These are phyloP conservation scores for Endotrypanum monterogeii DNA, from an alignment of 208 protist species.

Conservation along the genomic window DNA sequence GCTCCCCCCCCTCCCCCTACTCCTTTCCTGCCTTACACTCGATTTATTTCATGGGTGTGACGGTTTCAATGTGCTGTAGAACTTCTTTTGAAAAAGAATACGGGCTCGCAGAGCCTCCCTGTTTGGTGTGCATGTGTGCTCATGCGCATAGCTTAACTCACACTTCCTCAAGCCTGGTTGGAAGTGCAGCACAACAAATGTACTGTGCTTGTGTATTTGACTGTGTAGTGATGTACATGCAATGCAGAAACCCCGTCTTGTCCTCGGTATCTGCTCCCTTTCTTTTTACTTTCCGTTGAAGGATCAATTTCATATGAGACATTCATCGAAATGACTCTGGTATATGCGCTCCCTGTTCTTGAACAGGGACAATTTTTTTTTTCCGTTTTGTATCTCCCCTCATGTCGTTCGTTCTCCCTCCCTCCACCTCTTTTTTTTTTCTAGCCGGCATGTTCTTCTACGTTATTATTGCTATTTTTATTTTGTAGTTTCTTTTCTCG, in stretches of 20 bases:
- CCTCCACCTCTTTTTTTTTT: background rate
- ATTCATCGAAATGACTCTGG: too few species aligned
- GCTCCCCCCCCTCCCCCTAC: too few species aligned
- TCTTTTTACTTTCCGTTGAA: background rate
- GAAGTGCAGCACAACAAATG: background rate
- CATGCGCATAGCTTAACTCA: background rate
- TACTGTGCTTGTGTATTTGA: background rate
- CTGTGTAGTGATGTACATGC: background rate
- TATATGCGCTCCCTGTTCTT: background rate
- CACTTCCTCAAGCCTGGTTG: background rate
- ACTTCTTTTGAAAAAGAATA: too few species aligned
- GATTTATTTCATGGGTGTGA: too few species aligned
- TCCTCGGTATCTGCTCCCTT: background rate
- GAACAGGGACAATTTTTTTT: background rate
- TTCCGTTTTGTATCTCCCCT: too few species aligned
- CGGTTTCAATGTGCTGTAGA: too few species aligned
- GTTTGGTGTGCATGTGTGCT: background rate
- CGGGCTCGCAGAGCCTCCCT: too few species aligned
- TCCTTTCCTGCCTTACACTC: too few species aligned
- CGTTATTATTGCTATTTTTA: background rate
- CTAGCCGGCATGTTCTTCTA: background rate
- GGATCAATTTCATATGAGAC: background rate
- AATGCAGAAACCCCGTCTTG: background rate
- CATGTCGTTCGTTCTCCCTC: too few species aligned
- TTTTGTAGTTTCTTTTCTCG: background rate